Conservation (phyloP, 139 green algal genomes). For the Chlamydomonas schloesseri region DNA sequence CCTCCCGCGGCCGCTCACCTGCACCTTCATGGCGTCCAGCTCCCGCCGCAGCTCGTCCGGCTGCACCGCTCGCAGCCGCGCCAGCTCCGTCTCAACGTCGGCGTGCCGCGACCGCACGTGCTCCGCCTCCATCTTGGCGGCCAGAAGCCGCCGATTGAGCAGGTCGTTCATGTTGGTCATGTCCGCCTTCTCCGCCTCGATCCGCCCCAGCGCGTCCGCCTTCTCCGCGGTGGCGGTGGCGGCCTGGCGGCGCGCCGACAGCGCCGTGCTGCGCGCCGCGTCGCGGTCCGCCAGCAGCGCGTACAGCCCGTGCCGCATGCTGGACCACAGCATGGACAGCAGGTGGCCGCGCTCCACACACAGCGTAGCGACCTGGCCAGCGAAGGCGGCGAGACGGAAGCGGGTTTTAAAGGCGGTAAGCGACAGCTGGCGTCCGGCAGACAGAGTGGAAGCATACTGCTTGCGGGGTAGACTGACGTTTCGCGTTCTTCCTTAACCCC, state of each 20-base stretch:
- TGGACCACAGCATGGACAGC: constrained; percentile 56
- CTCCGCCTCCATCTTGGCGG: constrained; percentile 44
- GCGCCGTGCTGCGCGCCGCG: constrained; percentile 12
- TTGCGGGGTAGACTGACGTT: too few species aligned
- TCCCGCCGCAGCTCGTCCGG: constrained; percentile 41
- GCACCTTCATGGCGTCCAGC: constrained; percentile 29
- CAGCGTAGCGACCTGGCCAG: constrained; percentile 42
- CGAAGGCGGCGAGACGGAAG: too few species aligned
- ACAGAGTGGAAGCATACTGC: too few species aligned
- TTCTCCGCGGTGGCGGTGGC: not conserved
- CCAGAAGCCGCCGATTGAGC: constrained; percentile 48
- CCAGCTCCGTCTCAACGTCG: constrained; percentile 39
- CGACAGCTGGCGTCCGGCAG: too few species aligned
- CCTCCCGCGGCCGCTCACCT: not conserved
- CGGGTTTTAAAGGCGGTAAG: too few species aligned
- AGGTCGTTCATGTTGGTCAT: constrained; percentile 49
- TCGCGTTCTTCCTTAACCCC: too few species aligned
- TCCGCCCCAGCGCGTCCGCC: not conserved
- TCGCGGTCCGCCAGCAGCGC: constrained; percentile 47
- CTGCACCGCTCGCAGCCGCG: constrained; percentile 13
- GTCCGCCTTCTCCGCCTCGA: constrained; percentile 36
- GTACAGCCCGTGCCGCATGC: constrained; percentile 43
- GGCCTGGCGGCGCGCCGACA: constrained; percentile 1
- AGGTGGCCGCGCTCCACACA: constrained; percentile 62
- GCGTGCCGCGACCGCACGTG: constrained; percentile 21